Evolutionary conservation across 1,284 basidiomycete genomes (phyloP).

Genomic region (Moesziomyces globuligerus): DNA sequence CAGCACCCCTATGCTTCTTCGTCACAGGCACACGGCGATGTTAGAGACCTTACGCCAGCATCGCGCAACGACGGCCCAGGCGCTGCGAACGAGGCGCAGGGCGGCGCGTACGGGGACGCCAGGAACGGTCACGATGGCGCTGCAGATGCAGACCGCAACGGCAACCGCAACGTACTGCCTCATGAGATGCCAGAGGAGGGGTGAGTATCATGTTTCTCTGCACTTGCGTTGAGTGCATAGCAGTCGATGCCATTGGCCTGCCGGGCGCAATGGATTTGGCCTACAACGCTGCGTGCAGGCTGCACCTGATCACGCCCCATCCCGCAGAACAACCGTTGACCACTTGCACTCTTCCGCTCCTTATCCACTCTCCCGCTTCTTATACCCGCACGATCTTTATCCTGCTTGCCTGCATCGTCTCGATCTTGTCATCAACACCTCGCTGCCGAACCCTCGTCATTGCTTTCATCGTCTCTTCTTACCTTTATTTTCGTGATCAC

Average conservation of each 20-base stretch:
- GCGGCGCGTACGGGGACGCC: background rate
- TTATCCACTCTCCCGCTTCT: background rate
- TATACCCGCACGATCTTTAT: background rate
- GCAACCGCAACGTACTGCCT: constrained; percentile 76
- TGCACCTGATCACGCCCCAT: no score
- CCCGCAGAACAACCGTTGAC: constrained; percentile 26
- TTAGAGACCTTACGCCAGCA: constrained; percentile 28
- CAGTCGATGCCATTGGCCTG: no score
- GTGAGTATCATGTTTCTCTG: constrained; percentile 76
- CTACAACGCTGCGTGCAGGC: no score
- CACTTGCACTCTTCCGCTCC: constrained; percentile 4
- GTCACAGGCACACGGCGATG: constrained; percentile 28
- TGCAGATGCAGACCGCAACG: constrained; percentile 5
- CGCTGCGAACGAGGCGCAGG: constrained; percentile 5
- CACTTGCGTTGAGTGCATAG: no score
- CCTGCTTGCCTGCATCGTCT: no score
- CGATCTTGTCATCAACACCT: background rate
- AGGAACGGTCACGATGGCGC: background rate
- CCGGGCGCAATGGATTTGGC: no score
- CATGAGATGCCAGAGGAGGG: constrained; percentile 99
- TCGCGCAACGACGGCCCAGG: constrained; percentile 18
- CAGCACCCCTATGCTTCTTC: constrained; percentile 7
- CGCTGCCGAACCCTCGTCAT: no score
- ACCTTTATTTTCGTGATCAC: background rate
- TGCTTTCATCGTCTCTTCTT: constrained; percentile 1